These are phyloP conservation scores for Xylariaceae sp. DNA, from an alignment of 2,329 filamentous ascomycete genomes.

Conservation along the genomic window DNA sequence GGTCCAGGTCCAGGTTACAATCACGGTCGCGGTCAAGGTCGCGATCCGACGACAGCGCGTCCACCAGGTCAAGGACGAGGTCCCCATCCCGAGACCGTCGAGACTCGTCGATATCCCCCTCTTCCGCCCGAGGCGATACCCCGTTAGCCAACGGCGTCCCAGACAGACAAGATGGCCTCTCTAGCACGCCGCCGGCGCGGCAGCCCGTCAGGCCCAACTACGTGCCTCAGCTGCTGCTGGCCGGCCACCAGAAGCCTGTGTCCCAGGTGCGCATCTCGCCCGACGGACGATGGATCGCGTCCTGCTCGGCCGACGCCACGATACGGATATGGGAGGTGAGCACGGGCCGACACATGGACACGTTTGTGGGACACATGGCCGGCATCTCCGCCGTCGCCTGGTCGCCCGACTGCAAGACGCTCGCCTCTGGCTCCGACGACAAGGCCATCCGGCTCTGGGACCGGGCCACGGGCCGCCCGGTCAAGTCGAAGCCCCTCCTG, in stretches of 20 bases:
- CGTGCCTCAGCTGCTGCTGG: slow-evolving; percentile 62
- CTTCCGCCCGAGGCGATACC: slow-evolving; percentile 18
- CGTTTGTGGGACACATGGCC: slow-evolving; percentile 86
- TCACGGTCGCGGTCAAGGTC: slow-evolving; percentile 16
- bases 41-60: slow-evolving; percentile 3
- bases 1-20: slow-evolving; percentile 14
- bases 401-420: slow-evolving; percentile 79
- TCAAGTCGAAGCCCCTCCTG: slow-evolving; percentile 55
- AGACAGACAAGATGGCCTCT: slow-evolving; percentile 10
- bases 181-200: slow-evolving; percentile 30
- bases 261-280: slow-evolving; percentile 88
- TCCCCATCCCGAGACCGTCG: slow-evolving; percentile 16
- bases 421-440: slow-evolving; percentile 92
- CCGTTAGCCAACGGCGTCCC: slow-evolving; percentile 16
- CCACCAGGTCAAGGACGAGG: slow-evolving; percentile 18
- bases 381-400: slow-evolving; percentile 92
- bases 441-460: slow-evolving; percentile 96
- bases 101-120: slow-evolving; percentile 18
- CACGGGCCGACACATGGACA: slow-evolving; percentile 76
- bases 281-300: slow-evolving; percentile 83
- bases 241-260: slow-evolving; percentile 72
- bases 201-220: slow-evolving; percentile 61
- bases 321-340: slow-evolving; percentile 84
- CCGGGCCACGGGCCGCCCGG: slow-evolving; percentile 53
- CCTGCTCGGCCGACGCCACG: slow-evolving; percentile 81